Base-by-base conservation (phyloP, 805 yeast species). In the Soucietia sequanensis region DNA sequence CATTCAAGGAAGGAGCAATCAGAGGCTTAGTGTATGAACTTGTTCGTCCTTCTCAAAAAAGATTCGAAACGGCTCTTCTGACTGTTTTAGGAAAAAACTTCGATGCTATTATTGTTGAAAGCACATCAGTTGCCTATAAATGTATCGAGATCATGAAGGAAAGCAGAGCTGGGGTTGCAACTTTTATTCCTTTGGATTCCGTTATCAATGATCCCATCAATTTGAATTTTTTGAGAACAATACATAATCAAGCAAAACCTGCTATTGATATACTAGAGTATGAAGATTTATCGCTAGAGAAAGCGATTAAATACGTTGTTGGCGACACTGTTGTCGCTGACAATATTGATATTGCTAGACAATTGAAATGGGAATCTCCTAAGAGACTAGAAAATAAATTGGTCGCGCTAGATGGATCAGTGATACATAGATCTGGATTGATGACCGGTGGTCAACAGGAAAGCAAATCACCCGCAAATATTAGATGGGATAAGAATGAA, bases 361-460 rank as follows among this genome's bases (percentile, higher is more conserved):
- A 69, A 1, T 61, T 91, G 38, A 80, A 86, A 52, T 87, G 95
- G 91, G 68, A 70, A 13, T 61, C 64, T 23, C 30, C 34, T 10
- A 27, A 43, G 10, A 60, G 78, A 19, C 25, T 65, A 5, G 72
- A 72, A 31, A 78, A 77, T 26, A 88, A 85, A 55, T 57, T 84
- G 31, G 95, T 90, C 2, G 77, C 96, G 0, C 50, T 87, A 10
- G 88, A 87, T 32, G 99, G 99, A 2, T 77, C 91, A 0, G 68
- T 89, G 20, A 84, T 93, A 30, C 88, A 87, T 52, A 80, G 78
- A 49, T 81, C 91, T 4, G 96, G 96, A 5, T 68, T 89, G 23
- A 87, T 93, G 95, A 84, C 97, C 6, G 97, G 97, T 56, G 97
- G 97, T 45, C 63, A 70, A 19, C 69, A 78, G 5, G 68, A 68